A percentile compares a stretch with the other conserved stretches of the same genome.
These are phyloP conservation scores for Haematococcus lacustris DNA, from an alignment of 139 green algal species.

Conservation along the genomic window DNA sequence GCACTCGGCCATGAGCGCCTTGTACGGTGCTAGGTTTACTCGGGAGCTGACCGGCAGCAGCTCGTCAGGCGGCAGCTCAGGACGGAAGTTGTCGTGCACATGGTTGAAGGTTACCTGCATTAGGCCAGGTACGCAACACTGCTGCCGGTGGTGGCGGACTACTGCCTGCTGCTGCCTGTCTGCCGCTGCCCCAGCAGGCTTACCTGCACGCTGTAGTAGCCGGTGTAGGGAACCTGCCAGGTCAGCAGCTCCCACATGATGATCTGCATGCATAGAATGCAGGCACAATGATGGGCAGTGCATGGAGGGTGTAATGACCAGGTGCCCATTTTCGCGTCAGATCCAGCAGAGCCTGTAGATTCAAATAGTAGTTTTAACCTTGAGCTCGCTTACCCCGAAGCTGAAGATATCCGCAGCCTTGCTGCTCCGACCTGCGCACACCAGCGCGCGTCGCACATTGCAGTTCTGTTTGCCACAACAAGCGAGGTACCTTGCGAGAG, in stretches of 20 bases:
- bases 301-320: no score
- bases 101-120: slow-evolving; percentile 20
- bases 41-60: slow-evolving; percentile 14
- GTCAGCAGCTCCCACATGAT: slow-evolving; percentile 35
- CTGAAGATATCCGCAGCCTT: slow-evolving; percentile 1
- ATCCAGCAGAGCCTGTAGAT: neutral
- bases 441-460: no score
- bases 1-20: slow-evolving; percentile 20
- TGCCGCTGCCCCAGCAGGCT: neutral
- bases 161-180: neutral
- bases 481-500: no score
- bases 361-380: no score
- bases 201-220: slow-evolving; percentile 20
- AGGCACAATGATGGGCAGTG: neutral
- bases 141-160: neutral
- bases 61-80: slow-evolving; percentile 10
- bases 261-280: slow-evolving; percentile 22
- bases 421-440: slow-evolving; percentile 1
- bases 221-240: slow-evolving; percentile 23
- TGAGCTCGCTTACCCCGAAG: no score
- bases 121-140: neutral
- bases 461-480: no score
- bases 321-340: no score
- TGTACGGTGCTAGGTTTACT: slow-evolving; percentile 17
- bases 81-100: slow-evolving; percentile 13